Percentiles rank a stretch among this genome's conserved stretches.
Evolutionary conservation across 495 filamentous ascomycete genomes (phyloP).

Genomic region (Entonaema liquescens): DNA sequence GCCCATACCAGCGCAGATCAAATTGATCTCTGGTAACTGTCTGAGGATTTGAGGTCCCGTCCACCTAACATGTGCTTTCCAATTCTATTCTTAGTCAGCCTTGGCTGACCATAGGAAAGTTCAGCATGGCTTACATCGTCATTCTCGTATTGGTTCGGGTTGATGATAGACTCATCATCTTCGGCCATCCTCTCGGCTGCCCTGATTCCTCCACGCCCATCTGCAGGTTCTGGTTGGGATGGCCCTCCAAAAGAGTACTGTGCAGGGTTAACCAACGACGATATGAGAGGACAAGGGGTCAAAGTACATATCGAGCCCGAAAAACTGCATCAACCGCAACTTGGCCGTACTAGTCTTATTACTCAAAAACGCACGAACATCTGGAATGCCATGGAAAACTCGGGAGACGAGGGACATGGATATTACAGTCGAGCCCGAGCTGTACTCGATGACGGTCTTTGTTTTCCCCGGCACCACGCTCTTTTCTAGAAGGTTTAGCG

Average conservation of each 20-base stretch:
- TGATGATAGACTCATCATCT: slow-evolving; percentile 53
- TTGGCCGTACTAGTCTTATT: slow-evolving; percentile 68
- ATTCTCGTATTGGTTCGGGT: slow-evolving; percentile 69
- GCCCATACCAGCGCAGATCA: slow-evolving; percentile 67
- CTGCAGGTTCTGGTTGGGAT: slow-evolving; percentile 64
- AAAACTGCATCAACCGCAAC: slow-evolving; percentile 65
- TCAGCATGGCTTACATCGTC: slow-evolving; percentile 46
- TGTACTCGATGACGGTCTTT: slow-evolving; percentile 66
- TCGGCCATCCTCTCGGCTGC: slow-evolving; percentile 52
- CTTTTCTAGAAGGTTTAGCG: slow-evolving; percentile 63
- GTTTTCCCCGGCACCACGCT: slow-evolving; percentile 54
- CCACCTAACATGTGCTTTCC: slow-evolving; percentile 67
- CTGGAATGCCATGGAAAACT: slow-evolving; percentile 60
- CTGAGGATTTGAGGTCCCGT: slow-evolving; percentile 66
- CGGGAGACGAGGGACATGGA: slow-evolving; percentile 66
- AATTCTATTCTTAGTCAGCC: slow-evolving; percentile 52
- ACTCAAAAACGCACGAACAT: slow-evolving; percentile 65
- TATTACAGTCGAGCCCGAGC: slow-evolving; percentile 69
- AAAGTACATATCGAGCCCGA: slow-evolving; percentile 61
- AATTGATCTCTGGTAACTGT: slow-evolving; percentile 66
- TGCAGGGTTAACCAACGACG: slow-evolving; percentile 1
- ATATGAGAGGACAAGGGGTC: background rate
- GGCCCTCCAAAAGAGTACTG: slow-evolving; percentile 62
- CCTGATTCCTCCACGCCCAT: slow-evolving; percentile 63
- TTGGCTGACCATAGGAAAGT: background rate